A percentile compares a stretch with the other conserved stretches of the same genome.
Evolutionary conservation across 2,329 filamentous ascomycete species (phyloP).

Genomic region (Colletotrichum magnum): DNA sequence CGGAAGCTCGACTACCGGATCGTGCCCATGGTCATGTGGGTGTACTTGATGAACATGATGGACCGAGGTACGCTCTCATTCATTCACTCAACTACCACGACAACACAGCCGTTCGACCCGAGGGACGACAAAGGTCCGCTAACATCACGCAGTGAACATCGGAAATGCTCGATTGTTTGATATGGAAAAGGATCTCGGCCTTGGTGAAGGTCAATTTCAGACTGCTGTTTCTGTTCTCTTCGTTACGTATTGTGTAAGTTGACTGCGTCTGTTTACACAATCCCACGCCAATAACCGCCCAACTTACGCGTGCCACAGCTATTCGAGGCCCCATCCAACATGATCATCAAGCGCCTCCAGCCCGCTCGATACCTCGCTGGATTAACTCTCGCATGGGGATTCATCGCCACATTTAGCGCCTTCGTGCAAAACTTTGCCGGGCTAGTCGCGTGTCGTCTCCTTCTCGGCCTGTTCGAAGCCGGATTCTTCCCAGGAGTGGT

Average conservation of each 20-base stretch:
- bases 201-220: conserved; percentile 70
- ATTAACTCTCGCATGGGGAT: conserved; percentile 59
- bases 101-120: too few relatives aligned
- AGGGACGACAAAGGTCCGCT: conserved; percentile 54
- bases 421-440: conserved; percentile 68
- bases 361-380: conserved; percentile 59
- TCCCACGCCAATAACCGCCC: neutral
- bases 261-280: too few relatives aligned
- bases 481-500: conserved; percentile 73
- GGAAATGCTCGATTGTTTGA: conserved; percentile 61
- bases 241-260: conserved; percentile 58
- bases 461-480: conserved; percentile 72
- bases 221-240: conserved; percentile 61
- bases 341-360: conserved; percentile 54
- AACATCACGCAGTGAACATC: neutral
- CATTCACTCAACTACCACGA: too few relatives aligned
- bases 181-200: conserved; percentile 70
- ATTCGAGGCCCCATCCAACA: conserved; percentile 57
- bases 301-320: conserved; percentile 43
- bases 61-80: conserved; percentile 47
- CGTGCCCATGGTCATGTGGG: conserved; percentile 50
- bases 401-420: conserved; percentile 70
- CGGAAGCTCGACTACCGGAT: conserved; percentile 51
- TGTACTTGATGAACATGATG: conserved; percentile 54
- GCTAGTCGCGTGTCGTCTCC: conserved; percentile 68